These are phyloP conservation scores for Arachnopeziza araneosa DNA, from an alignment of 2,329 filamentous ascomycete species.

Conservation along the genomic window DNA sequence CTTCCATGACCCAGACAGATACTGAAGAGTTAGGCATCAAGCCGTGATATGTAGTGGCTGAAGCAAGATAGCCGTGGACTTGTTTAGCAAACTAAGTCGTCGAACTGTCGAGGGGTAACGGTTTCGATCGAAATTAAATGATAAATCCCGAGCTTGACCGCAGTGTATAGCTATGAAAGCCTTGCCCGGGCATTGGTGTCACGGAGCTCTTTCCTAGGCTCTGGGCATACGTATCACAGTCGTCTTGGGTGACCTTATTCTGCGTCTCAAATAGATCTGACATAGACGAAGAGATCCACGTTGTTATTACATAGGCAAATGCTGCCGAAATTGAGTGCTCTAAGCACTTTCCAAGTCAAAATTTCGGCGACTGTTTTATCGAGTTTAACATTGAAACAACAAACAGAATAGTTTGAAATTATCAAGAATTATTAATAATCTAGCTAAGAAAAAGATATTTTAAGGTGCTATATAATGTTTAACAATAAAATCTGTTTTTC, in stretches of 20 bases:
- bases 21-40: constrained; percentile 4
- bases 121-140: constrained; percentile 11
- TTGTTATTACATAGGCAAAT: too few species aligned
- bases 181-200: constrained; percentile 7
- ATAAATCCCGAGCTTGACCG: constrained; percentile 3
- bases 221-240: constrained; percentile 7
- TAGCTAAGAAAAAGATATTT: too few species aligned
- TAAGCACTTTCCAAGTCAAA: too few species aligned
- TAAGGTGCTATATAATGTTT: too few species aligned
- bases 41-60: constrained; percentile 8
- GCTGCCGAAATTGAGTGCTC: too few species aligned
- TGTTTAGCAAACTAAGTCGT: constrained; percentile 5
- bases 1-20: constrained; percentile 7
- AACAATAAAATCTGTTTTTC: too few species aligned
- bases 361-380: too few species aligned
- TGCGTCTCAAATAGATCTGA: constrained; percentile 9
- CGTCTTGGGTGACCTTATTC: constrained; percentile 6
- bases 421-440: too few species aligned
- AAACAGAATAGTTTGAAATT: too few species aligned
- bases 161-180: constrained; percentile 8
- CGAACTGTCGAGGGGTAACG: constrained; percentile 6
- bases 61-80: constrained; percentile 5
- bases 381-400: too few species aligned
- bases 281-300: constrained; percentile 5
- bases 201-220: constrained; percentile 3